phyloP scores from a whole-genome alignment of 148 eudicot species.

The Chenopodium album region DNA sequence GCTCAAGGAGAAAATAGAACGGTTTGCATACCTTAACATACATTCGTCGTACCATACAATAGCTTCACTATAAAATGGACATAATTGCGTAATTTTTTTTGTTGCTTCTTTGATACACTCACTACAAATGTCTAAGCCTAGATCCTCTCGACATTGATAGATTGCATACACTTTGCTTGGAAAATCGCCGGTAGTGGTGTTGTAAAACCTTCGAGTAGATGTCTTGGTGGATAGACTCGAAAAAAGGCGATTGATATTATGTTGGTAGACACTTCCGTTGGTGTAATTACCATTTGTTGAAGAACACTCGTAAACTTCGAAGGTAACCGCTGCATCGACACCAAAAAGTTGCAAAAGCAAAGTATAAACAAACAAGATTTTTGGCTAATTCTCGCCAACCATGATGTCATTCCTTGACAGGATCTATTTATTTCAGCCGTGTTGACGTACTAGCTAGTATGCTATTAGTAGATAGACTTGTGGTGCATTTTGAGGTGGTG shows the following conservation, averaged over 20 bases:
- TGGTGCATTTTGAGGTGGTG: too few relatives aligned
- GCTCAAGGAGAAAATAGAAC: background rate
- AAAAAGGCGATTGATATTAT: background rate
- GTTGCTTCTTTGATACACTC: background rate
- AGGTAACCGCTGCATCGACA: background rate
- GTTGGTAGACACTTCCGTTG: background rate
- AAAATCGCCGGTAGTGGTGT: background rate
- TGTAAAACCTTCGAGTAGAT: background rate
- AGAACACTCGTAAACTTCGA: background rate
- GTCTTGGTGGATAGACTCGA: background rate
- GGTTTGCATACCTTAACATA: conserved; percentile 15
- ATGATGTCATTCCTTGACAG: too few relatives aligned
- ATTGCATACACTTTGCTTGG: conserved; percentile 8
- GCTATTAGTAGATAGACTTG: too few relatives aligned
- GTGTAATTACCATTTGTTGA: background rate
- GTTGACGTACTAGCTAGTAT: too few relatives aligned
- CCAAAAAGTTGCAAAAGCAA: background rate
- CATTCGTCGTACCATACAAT: conserved; percentile 18
- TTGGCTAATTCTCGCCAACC: too few relatives aligned
- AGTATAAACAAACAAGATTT: too few relatives aligned
- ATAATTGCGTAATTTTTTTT: background rate
- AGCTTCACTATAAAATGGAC: conserved; percentile 4
- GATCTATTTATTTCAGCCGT: too few relatives aligned
- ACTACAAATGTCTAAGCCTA: background rate
- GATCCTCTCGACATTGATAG: conserved; percentile 8